Conservation (phyloP, 306 rosid genomes). For the Benincasa hispida region DNA sequence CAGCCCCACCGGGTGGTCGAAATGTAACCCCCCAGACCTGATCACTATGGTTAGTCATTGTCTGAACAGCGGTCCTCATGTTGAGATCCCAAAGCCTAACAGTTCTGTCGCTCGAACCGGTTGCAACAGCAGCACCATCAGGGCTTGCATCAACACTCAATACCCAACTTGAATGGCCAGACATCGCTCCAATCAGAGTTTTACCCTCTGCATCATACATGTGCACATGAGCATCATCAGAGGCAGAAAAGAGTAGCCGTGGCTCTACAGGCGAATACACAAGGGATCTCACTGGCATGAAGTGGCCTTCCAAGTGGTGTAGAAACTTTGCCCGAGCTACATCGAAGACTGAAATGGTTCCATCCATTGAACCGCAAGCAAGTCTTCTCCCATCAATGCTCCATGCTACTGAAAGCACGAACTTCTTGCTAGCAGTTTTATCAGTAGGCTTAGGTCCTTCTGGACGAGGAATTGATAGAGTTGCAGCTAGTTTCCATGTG, state of each 20-base stretch:
- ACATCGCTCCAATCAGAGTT: constrained; percentile 65
- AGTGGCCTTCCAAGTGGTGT: constrained; percentile 94
- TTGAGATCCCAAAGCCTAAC: constrained; percentile 89
- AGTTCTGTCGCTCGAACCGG: constrained; percentile 90
- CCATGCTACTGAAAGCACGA: constrained; percentile 93
- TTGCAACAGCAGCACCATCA: constrained; percentile 78
- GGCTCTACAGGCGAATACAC: constrained; percentile 82
- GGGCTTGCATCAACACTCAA: constrained; percentile 82
- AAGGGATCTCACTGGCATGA: constrained; percentile 86
- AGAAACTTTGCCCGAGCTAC: constrained; percentile 61
- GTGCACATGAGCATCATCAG: constrained; percentile 80
- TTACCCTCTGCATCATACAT: constrained; percentile 94
- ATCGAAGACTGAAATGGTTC: constrained; percentile 84
- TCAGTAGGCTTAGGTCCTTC: constrained; percentile 80
- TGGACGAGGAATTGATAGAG: constrained; percentile 76
- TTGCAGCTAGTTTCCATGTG: constrained; percentile 64
- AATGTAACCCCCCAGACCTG: constrained; percentile 98
- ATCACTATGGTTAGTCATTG: constrained; percentile 88
- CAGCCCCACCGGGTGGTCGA: constrained; percentile 67
- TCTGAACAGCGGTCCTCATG: constrained; percentile 87
- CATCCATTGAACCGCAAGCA: constrained; percentile 96
- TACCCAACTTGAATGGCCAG: constrained; percentile 92
- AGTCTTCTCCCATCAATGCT: constrained; percentile 75
- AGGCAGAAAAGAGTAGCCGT: constrained; percentile 71
- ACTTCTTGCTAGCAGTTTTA: constrained; percentile 83